These are phyloP conservation scores for Arthrobotrys iridis DNA, from an alignment of 2,329 filamentous ascomycete species.

Conservation along the genomic window DNA sequence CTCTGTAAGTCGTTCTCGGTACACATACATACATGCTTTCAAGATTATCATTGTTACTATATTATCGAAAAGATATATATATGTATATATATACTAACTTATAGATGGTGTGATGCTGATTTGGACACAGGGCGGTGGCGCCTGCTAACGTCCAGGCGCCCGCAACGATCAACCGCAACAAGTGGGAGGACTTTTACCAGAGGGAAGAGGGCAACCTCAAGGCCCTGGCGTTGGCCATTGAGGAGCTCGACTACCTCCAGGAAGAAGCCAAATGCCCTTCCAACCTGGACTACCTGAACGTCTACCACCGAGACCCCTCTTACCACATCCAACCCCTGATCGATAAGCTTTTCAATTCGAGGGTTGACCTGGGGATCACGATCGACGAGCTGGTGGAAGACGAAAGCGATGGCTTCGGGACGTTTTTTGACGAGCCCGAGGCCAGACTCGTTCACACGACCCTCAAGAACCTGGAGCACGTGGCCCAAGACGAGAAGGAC, in stretches of 20 bases:
- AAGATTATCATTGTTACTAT: too few species aligned
- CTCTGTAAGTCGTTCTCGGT: too few species aligned
- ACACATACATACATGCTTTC: too few species aligned
- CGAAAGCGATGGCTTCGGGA: background rate
- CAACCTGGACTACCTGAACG: background rate
- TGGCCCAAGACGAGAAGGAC: slow-evolving; percentile 1
- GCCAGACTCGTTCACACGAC: background rate
- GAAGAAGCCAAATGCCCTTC: slow-evolving; percentile 21
- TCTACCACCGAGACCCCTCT: background rate
- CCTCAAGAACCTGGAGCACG: background rate
- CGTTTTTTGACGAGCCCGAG: slow-evolving; percentile 6
- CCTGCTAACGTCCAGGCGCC: too few species aligned
- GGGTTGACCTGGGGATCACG: too few species aligned
- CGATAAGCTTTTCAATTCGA: background rate
- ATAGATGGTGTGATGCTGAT: too few species aligned
- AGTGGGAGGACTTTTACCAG: slow-evolving; percentile 1
- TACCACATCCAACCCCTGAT: slow-evolving; percentile 33
- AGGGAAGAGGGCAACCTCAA: background rate
- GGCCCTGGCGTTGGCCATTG: slow-evolving; percentile 7
- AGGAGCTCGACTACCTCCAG: slow-evolving; percentile 40
- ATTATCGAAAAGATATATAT: too few species aligned
- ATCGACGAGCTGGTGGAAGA: background rate
- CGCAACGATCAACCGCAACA: background rate
- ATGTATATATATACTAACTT: too few species aligned
- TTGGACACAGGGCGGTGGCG: too few species aligned